Evolutionary conservation across 2,329 filamentous ascomycete genomes (phyloP).

Genomic region (Alternaria triticina): DNA sequence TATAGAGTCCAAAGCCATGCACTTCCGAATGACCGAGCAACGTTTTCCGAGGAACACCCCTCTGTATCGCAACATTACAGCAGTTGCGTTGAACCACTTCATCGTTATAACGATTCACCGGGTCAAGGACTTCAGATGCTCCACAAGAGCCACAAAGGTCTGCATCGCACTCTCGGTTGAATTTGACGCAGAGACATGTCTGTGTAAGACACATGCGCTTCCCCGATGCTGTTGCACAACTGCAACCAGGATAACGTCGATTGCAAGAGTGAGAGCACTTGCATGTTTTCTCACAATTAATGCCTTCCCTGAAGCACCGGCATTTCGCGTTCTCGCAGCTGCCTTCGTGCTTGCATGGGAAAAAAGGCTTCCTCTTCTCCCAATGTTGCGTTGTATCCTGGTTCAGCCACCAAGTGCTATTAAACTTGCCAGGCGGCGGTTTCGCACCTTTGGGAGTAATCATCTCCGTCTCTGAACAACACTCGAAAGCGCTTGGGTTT

Average conservation of each 20-base stretch:
- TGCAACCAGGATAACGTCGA: slow-evolving; percentile 53
- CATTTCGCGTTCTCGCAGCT: slow-evolving; percentile 66
- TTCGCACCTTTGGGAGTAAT: not conserved
- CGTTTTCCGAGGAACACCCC: slow-evolving; percentile 68
- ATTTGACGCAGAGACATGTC: slow-evolving; percentile 71
- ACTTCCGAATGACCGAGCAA: slow-evolving; percentile 74
- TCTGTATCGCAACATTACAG: slow-evolving; percentile 75
- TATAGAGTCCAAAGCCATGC: slow-evolving; percentile 77
- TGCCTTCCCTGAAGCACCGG: slow-evolving; percentile 64
- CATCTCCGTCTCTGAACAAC: slow-evolving; percentile 2
- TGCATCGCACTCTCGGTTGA: slow-evolving; percentile 82
- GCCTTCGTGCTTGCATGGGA: slow-evolving; percentile 73
- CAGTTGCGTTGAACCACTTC: slow-evolving; percentile 66
- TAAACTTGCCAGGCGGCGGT: slow-evolving; percentile 21
- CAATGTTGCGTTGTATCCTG: slow-evolving; percentile 60
- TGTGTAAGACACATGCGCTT: slow-evolving; percentile 52
- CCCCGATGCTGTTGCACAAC: slow-evolving; percentile 33
- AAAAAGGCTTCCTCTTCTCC: slow-evolving; percentile 63
- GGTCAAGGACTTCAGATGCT: slow-evolving; percentile 71
- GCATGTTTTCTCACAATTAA: slow-evolving; percentile 78
- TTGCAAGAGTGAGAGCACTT: slow-evolving; percentile 68
- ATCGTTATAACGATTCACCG: slow-evolving; percentile 67
- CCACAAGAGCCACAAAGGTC: slow-evolving; percentile 76
- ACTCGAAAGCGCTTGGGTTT: slow-evolving; percentile 19
- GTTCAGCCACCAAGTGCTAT: slow-evolving; percentile 24